phyloP scores from a whole-genome alignment of 208 protist genomes.

The Trypanosomatidae sp. region DNA sequence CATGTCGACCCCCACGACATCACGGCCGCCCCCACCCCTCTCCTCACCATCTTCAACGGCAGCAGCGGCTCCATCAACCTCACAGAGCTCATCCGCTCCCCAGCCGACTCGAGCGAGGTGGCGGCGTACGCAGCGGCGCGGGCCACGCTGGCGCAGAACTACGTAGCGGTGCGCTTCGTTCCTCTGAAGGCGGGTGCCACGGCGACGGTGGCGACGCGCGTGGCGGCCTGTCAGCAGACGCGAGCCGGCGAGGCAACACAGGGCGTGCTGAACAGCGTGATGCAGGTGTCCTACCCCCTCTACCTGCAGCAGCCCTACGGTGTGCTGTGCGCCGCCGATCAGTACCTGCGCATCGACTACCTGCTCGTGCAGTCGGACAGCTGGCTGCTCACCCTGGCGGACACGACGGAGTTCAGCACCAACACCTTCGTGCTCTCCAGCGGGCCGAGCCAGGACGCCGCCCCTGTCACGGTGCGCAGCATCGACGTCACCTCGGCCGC shows the following conservation, averaged over 20 bases:
- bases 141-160: constrained; percentile 14
- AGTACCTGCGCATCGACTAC: constrained; percentile 74
- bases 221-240: constrained; percentile 29
- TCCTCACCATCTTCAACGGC: constrained; percentile 51
- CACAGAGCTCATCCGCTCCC: constrained; percentile 25
- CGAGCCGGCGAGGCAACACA: constrained; percentile 27
- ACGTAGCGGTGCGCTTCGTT: constrained; percentile 27
- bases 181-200: constrained; percentile 19
- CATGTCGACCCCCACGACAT: neutral
- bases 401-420: constrained; percentile 16
- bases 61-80: constrained; percentile 39
- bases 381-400: constrained; percentile 42
- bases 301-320: constrained; percentile 35
- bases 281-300: constrained; percentile 36
- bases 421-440: constrained; percentile 38
- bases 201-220: constrained; percentile 19
- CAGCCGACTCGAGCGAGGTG: constrained; percentile 10
- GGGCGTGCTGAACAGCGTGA: constrained; percentile 19
- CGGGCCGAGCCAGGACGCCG: constrained; percentile 28
- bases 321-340: constrained; percentile 42
- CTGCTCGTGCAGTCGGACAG: constrained; percentile 29
- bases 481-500: constrained; percentile 4
- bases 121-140: constrained; percentile 18
- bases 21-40: neutral
- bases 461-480: constrained; percentile 14